phyloP scores from a whole-genome alignment of 2,329 filamentous ascomycete genomes.

The Niveomyces coronatus region DNA sequence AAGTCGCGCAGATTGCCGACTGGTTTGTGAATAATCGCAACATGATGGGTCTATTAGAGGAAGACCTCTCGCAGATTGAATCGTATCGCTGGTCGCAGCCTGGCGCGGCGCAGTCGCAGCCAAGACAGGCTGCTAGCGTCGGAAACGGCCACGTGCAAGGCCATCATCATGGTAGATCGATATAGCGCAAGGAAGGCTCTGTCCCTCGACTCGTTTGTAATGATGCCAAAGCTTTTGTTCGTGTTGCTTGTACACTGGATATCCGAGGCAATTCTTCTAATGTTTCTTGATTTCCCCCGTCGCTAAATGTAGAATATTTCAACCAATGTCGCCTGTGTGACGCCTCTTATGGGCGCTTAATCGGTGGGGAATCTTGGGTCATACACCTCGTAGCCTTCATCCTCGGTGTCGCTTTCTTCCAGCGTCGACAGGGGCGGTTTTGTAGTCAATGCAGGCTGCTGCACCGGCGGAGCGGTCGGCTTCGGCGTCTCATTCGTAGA shows the following conservation, averaged over 20 bases:
- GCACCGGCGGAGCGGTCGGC: constrained; percentile 31
- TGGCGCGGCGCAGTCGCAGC: constrained; percentile 4
- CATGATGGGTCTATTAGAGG: constrained; percentile 54
- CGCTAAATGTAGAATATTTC: too few relatives aligned
- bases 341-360: constrained; percentile 25
- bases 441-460: constrained; percentile 16
- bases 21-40: constrained; percentile 58
- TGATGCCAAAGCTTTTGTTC: too few relatives aligned
- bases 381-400: constrained; percentile 62
- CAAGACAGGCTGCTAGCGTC: background rate
- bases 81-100: constrained; percentile 25
- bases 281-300: too few relatives aligned
- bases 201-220: too few relatives aligned
- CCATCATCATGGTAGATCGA: constrained; percentile 6
- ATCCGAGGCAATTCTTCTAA: too few relatives aligned
- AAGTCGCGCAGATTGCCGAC: constrained; percentile 43
- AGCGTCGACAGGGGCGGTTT: constrained; percentile 13
- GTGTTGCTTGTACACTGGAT: too few relatives aligned
- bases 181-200: too few relatives aligned
- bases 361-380: constrained; percentile 50
- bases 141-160: background rate
- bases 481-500: constrained; percentile 19
- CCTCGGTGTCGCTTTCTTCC: constrained; percentile 55
- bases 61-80: constrained; percentile 41
- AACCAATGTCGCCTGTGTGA: background rate